These are phyloP conservation scores for Fusarium sp. DNA, from an alignment of 2,329 filamentous ascomycete genomes.

Conservation along the genomic window DNA sequence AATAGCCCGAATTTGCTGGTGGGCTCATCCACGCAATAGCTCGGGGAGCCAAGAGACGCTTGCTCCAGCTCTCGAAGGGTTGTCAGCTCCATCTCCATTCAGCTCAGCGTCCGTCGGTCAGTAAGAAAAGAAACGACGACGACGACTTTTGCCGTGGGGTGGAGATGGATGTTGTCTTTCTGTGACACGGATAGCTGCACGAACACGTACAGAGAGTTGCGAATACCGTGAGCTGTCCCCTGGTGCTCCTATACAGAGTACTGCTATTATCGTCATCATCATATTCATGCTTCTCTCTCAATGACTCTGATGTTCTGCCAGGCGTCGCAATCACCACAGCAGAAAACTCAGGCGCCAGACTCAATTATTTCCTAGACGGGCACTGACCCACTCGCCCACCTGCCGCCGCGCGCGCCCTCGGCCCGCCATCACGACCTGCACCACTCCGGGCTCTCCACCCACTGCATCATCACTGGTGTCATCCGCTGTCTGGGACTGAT, in stretches of 20 bases:
- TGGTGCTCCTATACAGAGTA: background rate
- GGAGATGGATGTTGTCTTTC: slow-evolving; percentile 10
- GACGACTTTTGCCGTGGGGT: background rate
- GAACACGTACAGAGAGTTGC: slow-evolving; percentile 25
- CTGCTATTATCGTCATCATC: background rate
- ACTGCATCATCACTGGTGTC: slow-evolving; percentile 8
- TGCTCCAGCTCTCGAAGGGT: background rate
- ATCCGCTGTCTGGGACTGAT: slow-evolving; percentile 16
- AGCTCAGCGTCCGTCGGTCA: slow-evolving; percentile 1
- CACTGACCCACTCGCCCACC: slow-evolving; percentile 3
- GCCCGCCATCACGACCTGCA: slow-evolving; percentile 24
- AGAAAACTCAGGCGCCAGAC: slow-evolving; percentile 4
- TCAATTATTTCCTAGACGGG: background rate
- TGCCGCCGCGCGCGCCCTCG: slow-evolving; percentile 25
- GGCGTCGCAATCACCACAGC: background rate
- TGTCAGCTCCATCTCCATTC: background rate
- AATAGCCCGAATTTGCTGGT: slow-evolving; percentile 6
- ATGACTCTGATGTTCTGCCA: slow-evolving; percentile 1
- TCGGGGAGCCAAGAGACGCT: background rate
- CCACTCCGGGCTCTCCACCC: background rate
- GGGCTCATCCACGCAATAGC: slow-evolving; percentile 17
- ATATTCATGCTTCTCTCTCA: background rate
- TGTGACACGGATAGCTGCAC: slow-evolving; percentile 31
- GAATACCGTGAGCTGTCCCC: background rate
- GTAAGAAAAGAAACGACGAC: background rate